phyloP scores from a whole-genome alignment of 495 filamentous ascomycete genomes.

The Podospora pseudoanserina region DNA sequence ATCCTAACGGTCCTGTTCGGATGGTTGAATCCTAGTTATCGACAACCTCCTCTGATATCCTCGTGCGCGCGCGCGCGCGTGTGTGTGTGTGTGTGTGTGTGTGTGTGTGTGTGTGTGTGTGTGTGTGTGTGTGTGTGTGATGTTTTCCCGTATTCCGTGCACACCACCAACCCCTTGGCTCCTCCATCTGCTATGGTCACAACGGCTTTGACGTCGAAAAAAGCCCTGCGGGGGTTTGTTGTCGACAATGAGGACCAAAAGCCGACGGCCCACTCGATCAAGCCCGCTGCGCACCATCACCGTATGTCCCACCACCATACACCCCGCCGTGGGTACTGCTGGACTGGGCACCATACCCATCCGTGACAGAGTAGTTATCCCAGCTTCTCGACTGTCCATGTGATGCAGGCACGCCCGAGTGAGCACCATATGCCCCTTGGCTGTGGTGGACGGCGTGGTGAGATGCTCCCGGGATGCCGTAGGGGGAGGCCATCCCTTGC shows the following conservation, averaged over 20 bases:
- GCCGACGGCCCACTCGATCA: conserved; percentile 14
- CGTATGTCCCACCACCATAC: conserved; percentile 41
- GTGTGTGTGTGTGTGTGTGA: neutral
- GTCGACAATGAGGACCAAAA: too few species aligned
- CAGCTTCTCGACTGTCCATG: conserved; percentile 29
- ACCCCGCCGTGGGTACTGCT: conserved; percentile 37
- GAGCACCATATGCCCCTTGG: conserved; percentile 23
- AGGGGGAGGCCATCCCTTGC: conserved; percentile 27
- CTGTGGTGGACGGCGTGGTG: conserved; percentile 36
- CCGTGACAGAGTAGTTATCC: conserved; percentile 38
- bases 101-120: too few species aligned
- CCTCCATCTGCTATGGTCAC: neutral
- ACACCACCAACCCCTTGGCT: neutral
- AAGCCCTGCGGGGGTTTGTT: neutral
- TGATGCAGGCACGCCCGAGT: conserved; percentile 26
- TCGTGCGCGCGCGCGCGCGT: neutral
- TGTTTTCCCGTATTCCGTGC: neutral
- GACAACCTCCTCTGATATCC: neutral
- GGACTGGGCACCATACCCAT: conserved; percentile 34
- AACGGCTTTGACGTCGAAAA: neutral
- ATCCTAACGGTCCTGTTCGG: neutral
- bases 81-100: too few species aligned
- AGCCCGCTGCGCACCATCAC: conserved; percentile 40
- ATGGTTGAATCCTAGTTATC: too few species aligned
- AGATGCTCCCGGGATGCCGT: conserved; percentile 29